These are phyloP conservation scores for Irpex sp. DNA, from an alignment of 1,284 basidiomycete species.

Conservation along the genomic window DNA sequence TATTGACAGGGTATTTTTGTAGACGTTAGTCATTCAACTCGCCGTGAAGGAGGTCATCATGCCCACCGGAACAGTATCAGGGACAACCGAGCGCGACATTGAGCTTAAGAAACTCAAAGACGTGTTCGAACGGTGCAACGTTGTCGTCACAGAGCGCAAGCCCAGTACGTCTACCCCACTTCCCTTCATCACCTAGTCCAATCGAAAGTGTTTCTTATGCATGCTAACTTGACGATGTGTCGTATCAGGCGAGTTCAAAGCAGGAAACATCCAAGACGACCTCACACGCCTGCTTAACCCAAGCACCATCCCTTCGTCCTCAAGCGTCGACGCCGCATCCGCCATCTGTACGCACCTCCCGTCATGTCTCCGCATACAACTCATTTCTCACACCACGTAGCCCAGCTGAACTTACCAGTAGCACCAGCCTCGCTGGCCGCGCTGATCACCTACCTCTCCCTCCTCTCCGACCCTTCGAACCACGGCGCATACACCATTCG, in stretches of 20 bases:
- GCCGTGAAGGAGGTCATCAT: constrained; percentile 93
- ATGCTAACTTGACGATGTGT: not conserved
- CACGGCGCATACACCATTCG: constrained; percentile 80
- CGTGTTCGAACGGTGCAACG: constrained; percentile 86
- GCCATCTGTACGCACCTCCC: constrained; percentile 40
- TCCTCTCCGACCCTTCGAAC: constrained; percentile 82
- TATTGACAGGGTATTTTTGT: not conserved
- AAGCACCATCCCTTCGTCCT: constrained; percentile 35
- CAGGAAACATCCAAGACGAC: constrained; percentile 84
- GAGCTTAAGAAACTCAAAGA: constrained; percentile 84
- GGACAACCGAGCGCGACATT: constrained; percentile 75
- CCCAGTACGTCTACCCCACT: constrained; percentile 49
- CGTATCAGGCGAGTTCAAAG: constrained; percentile 74
- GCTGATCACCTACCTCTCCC: constrained; percentile 78
- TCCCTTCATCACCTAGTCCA: too few relatives aligned
- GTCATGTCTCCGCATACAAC: not conserved
- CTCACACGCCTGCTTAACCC: constrained; percentile 71
- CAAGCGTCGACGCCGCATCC: constrained; percentile 44
- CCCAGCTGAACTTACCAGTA: constrained; percentile 76
- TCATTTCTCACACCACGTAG: constrained; percentile 26
- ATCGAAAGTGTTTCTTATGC: too few relatives aligned
- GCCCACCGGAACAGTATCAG: constrained; percentile 62
- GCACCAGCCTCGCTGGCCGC: constrained; percentile 84
- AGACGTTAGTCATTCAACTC: constrained; percentile 95
- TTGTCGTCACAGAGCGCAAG: constrained; percentile 88